Base-by-base conservation (phyloP, 345 rosid species). In the Triadica sebifera region DNA sequence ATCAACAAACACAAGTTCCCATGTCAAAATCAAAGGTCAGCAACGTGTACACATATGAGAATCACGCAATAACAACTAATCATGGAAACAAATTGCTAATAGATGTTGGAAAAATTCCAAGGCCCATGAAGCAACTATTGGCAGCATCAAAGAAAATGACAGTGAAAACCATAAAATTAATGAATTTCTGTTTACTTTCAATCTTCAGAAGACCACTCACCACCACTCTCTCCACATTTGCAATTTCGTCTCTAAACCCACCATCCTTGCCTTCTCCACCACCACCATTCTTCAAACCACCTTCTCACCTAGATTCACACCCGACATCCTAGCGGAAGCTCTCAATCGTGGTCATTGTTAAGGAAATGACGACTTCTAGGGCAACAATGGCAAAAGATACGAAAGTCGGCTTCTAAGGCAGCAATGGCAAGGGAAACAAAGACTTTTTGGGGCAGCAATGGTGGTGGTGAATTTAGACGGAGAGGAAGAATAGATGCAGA, bases 291-390 rank as follows among this genome's bases (percentile, higher is more conserved):
- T 37, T 3, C 43, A 67, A 2, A 29, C 74, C n/a, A n/a, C n/a
- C 19, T 79, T 81, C 63, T 9, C 68, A 55, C 77, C 93, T 34
- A 79, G 98, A 56, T 93, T 81, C 16, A 71, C 82, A 47, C 81
- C 98, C 7, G 98, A 93, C 70, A 88, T 94, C 84, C 91, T 94
- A 41, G 96, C 93, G 7, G 98, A 93, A 73, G 98, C 98, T 29
- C 85, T 94, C 25, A 94, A 93, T 71, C 91, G 98, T n/a, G n/a
- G n/a, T n/a, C n/a, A n/a, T n/a, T n/a, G n/a, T n/a, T n/a, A n/a
- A n/a, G n/a, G n/a, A n/a, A n/a, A n/a, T n/a, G n/a, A n/a, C n/a
- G n/a, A n/a, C n/a, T n/a, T n/a, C n/a, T n/a, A n/a, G n/a, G n/a
- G n/a, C n/a, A n/a, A n/a, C n/a, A n/a, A n/a, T n/a, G n/a, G n/a